These are phyloP conservation scores for Daedaleopsis sinensis DNA, from an alignment of 768 basidiomycete species.

Conservation along the genomic window DNA sequence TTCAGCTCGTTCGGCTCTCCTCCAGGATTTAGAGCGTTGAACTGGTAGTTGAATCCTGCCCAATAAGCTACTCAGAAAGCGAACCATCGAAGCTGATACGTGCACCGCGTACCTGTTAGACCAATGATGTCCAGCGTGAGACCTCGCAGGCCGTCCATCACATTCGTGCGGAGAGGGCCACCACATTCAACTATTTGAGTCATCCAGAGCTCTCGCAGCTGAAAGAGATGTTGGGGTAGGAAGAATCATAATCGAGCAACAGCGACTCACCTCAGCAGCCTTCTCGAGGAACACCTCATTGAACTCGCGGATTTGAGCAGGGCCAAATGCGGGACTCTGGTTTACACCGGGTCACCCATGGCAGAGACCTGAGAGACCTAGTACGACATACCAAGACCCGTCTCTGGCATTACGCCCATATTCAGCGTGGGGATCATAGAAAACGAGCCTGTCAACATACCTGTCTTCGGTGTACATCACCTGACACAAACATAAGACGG, in stretches of 20 bases:
- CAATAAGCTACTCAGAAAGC: neutral
- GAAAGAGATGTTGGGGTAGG: no score
- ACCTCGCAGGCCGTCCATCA: slow-evolving; percentile 35
- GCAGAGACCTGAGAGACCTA: neutral
- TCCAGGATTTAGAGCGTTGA: slow-evolving; percentile 33
- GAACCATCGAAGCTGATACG: no score
- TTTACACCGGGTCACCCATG: no score
- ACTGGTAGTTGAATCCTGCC: slow-evolving; percentile 38
- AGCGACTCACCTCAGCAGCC: slow-evolving; percentile 44
- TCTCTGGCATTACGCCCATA: slow-evolving; percentile 33
- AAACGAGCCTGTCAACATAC: neutral
- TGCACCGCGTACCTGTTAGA: slow-evolving; percentile 34
- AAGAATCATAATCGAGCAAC: neutral
- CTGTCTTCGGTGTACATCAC: neutral
- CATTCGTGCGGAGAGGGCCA: slow-evolving; percentile 29
- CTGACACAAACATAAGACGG: neutral
- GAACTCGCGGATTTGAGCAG: slow-evolving; percentile 57
- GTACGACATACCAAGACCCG: neutral
- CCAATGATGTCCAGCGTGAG: slow-evolving; percentile 46
- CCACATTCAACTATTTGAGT: slow-evolving; percentile 2
- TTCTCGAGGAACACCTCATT: slow-evolving; percentile 61
- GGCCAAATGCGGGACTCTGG: slow-evolving; percentile 70
- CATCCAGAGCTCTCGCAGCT: slow-evolving; percentile 13
- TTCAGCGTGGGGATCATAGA: neutral
- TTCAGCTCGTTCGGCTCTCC: slow-evolving; percentile 34